Base-by-base conservation (phyloP, 352 stramenopile species). In the Pythium apleroticum region DNA sequence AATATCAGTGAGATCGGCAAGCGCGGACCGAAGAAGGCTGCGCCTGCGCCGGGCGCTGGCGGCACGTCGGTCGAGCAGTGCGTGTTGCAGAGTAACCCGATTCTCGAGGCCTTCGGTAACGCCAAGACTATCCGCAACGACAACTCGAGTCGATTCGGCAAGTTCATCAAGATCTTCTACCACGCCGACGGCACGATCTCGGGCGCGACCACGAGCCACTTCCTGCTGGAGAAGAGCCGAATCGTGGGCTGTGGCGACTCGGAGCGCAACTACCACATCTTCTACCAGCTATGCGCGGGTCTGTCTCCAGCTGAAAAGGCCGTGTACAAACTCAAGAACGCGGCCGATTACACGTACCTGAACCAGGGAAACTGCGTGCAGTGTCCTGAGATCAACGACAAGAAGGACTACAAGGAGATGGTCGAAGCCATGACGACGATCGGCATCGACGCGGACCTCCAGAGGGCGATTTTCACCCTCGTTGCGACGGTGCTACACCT, bases 251-350 rank as follows among this genome's bases (percentile, higher is more conserved):
- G 97, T 74, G 86, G 83, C 5, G 73, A 96, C 19, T 76, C 91
- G 4, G 98, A 99, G 78, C 82, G 97, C 20, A 99, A 99, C 75
- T 99, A 99, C 81, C 97, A 99, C 76, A 97, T 99, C 37, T 99
- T 99, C 72, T 99, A 99, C 76, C 91, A 99, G 74, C 71, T 99
- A 17, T 96, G 96, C 66, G 84, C 88, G 0, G 95, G 90, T 37
- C 77, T 95, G 69, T 56, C 81, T 0, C 54, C 77, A 1, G 80
- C 80, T 2, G 80, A 94, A 7, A 92, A 93, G 67, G 81, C 74
- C n/a, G 55, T 64, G 46, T 80, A 96, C 20, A 88, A 93, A 56
- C 69, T 98, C 45, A 90, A 91, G 70, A 90, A 83, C 52, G 89
- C 91, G 8, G 85, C 84, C 62, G 88, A 97, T 49, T 98, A 97